Conservation (phyloP, 805 yeast genomes). For the Lipomyces orientalis region DNA sequence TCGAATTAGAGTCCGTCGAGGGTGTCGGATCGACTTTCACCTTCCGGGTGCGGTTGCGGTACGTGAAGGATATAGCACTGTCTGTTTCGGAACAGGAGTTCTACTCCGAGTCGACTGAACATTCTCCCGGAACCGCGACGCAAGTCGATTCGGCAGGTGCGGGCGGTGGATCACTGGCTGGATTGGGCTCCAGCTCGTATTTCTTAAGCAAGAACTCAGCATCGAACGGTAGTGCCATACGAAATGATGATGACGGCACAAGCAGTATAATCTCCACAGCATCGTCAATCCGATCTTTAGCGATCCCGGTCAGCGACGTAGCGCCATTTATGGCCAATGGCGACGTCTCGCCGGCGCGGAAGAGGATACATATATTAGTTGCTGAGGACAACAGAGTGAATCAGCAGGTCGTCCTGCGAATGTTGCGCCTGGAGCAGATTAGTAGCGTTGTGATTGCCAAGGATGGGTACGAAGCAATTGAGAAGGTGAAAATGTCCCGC, state of each 20-base stretch:
- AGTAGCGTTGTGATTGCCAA: constrained; percentile 74
- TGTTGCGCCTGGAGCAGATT: constrained; percentile 85
- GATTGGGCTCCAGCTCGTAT: constrained; percentile 26
- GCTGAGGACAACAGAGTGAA: constrained; percentile 95
- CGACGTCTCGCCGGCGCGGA: not conserved
- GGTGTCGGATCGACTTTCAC: constrained; percentile 89
- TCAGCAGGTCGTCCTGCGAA: constrained; percentile 89
- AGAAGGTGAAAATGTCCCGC: constrained; percentile 58
- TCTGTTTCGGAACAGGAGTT: constrained; percentile 19
- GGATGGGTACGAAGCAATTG: constrained; percentile 90
- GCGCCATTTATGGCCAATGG: not conserved
- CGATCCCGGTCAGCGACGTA: not conserved
- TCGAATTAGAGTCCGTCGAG: constrained; percentile 71
- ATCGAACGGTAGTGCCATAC: constrained; percentile 3
- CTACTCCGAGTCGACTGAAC: not conserved
- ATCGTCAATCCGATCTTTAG: constrained; percentile 23
- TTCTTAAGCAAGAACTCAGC: constrained; percentile 18
- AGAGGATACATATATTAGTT: constrained; percentile 61
- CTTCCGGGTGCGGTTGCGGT: constrained; percentile 51
- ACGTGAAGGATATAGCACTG: constrained; percentile 56
- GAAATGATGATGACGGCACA: constrained; percentile 16
- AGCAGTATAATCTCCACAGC: constrained; percentile 21
- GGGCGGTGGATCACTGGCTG: constrained; percentile 23
- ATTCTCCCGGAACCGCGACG: constrained; percentile 3
- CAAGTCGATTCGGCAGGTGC: not conserved